Base-by-base conservation (phyloP, 306 rosid species). In the Sesbania bispinosa region DNA sequence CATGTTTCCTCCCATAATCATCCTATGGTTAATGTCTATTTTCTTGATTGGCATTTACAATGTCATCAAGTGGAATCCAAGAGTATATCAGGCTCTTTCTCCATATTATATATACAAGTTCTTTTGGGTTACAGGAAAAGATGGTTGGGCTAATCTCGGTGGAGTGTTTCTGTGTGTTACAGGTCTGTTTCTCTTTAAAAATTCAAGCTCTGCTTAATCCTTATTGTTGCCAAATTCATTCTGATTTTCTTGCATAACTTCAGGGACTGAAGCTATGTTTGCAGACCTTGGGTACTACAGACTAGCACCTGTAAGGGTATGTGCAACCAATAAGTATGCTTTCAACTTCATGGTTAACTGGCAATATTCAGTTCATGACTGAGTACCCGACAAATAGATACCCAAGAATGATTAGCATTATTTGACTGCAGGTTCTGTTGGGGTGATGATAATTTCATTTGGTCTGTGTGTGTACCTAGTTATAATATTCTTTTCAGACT, bases 241-340 rank as follows among this genome's bases (percentile, higher is more conserved):
- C 58, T 58, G 74, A 39, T 58, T 81, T 71, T 80, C 48, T 80
- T 67, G 81, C 62, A 46, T 57, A 43, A 74, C 63, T 84, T 73
- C 88, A 92, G 96, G 96, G 77, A 86, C 86, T 60, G 94, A 89
- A 76, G 89, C 93, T 45, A 80, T 92, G 90, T 86, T 89, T 87
- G 69, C 82, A n/a, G 92, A 92, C 85, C 89, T 87, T 67, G 97
- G 96, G 39, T 83, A 87, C 79, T 87, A 82, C 60, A 58, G 84
- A 20, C 79, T 82, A 79, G 71, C 85, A 60, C 83, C 97, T 69
- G 60, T 92, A 74, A 79, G 89, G 97, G 96, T 92, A 89, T 77
- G 93, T 63, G 66, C 35, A 58, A 18, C 35, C 57, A 42, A 63
- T 51, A 47, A 70, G 48, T 75, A 68, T 58, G 23, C 20, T 52